phyloP scores from a whole-genome alignment of 768 basidiomycete species.

The Cantharellus cinnabarinus region DNA sequence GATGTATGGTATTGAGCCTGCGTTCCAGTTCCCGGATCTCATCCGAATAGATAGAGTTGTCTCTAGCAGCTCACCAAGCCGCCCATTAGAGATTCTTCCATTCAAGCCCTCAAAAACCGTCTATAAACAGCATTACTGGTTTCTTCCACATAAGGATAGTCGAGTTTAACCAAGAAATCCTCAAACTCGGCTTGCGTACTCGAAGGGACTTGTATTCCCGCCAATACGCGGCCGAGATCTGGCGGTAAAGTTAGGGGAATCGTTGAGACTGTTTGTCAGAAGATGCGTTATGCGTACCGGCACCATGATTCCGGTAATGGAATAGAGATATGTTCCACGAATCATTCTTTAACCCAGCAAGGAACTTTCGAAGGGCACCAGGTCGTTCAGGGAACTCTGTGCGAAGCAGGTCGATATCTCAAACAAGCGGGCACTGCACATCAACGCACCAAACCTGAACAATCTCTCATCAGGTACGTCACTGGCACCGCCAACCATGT shows the following conservation, averaged over 20 bases:
- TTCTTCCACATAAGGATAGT: constrained; percentile 83
- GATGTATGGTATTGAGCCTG: no score
- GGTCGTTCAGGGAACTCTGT: constrained; percentile 93
- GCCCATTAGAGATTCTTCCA: not conserved
- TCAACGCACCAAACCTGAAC: constrained; percentile 70
- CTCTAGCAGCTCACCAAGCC: no score
- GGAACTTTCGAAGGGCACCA: constrained; percentile 75
- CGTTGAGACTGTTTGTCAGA: not conserved
- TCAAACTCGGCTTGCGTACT: constrained; percentile 43
- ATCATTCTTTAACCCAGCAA: constrained; percentile 55
- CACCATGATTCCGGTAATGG: constrained; percentile 96
- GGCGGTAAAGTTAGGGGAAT: not conserved
- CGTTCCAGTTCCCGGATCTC: no score
- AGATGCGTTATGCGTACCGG: constrained; percentile 33
- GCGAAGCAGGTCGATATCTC: not conserved
- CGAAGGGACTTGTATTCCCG: constrained; percentile 79
- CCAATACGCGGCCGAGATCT: constrained; percentile 81
- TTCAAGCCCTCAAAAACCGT: constrained; percentile 29
- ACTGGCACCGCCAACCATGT: constrained; percentile 79
- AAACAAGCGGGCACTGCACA: not conserved
- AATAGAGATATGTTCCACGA: constrained; percentile 88
- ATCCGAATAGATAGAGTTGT: no score
- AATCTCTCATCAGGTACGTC: constrained; percentile 67
- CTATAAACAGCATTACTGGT: constrained; percentile 75
- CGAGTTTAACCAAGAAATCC: constrained; percentile 54